Percentiles rank a stretch among this genome's conserved stretches.
Evolutionary conservation across 2,329 filamentous ascomycete genomes (phyloP).

Genomic region (Botrytis cinerea): DNA sequence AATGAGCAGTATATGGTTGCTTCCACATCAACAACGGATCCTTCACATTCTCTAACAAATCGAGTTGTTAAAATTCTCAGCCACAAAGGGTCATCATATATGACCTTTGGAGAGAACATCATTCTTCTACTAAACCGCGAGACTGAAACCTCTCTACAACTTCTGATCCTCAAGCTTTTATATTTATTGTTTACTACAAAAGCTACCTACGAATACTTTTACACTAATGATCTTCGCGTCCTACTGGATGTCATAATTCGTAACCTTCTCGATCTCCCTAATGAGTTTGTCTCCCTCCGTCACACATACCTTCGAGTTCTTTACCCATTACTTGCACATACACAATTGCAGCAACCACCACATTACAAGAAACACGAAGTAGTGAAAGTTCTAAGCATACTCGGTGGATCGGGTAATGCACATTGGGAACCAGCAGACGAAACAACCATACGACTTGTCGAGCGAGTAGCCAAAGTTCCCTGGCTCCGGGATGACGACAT

Average conservation of each 20-base stretch:
- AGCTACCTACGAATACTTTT: slow-evolving; percentile 95
- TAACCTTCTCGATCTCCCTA: slow-evolving; percentile 92
- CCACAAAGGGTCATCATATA: slow-evolving; percentile 75
- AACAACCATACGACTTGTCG: slow-evolving; percentile 75
- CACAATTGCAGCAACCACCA: slow-evolving; percentile 81
- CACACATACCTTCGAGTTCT: slow-evolving; percentile 95
- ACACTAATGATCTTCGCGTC: slow-evolving; percentile 94
- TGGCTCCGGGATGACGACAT: slow-evolving; percentile 60
- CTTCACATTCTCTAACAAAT: slow-evolving; percentile 70
- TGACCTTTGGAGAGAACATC: slow-evolving; percentile 96
- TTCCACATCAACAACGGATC: slow-evolving; percentile 47
- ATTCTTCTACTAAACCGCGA: slow-evolving; percentile 94
- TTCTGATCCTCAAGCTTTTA: slow-evolving; percentile 93
- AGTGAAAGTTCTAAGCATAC: slow-evolving; percentile 69
- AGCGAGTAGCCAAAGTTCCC: slow-evolving; percentile 70
- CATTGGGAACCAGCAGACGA: slow-evolving; percentile 82
- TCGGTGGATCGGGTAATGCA: slow-evolving; percentile 64
- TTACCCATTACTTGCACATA: slow-evolving; percentile 86
- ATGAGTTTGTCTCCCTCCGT: slow-evolving; percentile 73
- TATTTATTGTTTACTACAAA: slow-evolving; percentile 94
- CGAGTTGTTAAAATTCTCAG: slow-evolving; percentile 90
- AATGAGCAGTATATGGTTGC: slow-evolving; percentile 98
- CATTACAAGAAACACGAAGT: slow-evolving; percentile 93
- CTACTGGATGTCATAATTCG: slow-evolving; percentile 94
- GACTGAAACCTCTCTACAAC: slow-evolving; percentile 88